Base-by-base conservation (phyloP, 23 red algal species). In the Gracilaria domingensis region DNA sequence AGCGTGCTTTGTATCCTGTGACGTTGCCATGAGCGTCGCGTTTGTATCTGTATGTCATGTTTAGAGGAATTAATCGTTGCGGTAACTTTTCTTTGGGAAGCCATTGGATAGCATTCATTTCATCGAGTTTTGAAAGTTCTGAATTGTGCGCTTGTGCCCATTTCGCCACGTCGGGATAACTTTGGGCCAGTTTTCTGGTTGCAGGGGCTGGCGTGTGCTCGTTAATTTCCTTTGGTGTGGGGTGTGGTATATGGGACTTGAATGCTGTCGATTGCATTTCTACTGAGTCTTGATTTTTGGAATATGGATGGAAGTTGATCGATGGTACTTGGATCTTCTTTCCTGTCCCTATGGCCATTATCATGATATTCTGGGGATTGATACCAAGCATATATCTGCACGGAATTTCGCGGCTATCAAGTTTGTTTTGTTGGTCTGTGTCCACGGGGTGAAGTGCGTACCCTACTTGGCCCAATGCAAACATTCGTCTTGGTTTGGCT, bases 1-100 rank as follows among this genome's bases (percentile, higher is more conserved):
- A 87, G 11, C 64, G 12, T 32, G 61, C 61, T 50, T 87, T 69
- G 38, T 36, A 44, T 24, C 35, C 58, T 47, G 21, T 45, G 33
- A 51, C 0, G 6, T 51, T 28, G 30, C 61, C 23, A 8, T 49
- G 45, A 23, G 12, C 12, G 20, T 51, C 23, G 12, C 23, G 50
- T 49, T 87, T 74, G 3, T 87, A 87, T 42, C 50, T 42, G 62
- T 87, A 74, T 49, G 66, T 87, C 83, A 74, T 87, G 14, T n/a
- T 83, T 7, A 83, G 1, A 14, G 80, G 80, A 64, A 62, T 0
- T 29, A 28, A 18, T 20, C 17, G 4, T 4, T 18, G 12, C 0
- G 83, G 83, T 23, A 75, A 23, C 12, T 39, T 44, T 16, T 16
- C 32, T 48, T 77, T 26, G 36, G 23, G 49, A 25, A 75, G 6